Evolutionary conservation across 1,284 basidiomycete genomes (phyloP).

Genomic region (Rugosomyces carneus): DNA sequence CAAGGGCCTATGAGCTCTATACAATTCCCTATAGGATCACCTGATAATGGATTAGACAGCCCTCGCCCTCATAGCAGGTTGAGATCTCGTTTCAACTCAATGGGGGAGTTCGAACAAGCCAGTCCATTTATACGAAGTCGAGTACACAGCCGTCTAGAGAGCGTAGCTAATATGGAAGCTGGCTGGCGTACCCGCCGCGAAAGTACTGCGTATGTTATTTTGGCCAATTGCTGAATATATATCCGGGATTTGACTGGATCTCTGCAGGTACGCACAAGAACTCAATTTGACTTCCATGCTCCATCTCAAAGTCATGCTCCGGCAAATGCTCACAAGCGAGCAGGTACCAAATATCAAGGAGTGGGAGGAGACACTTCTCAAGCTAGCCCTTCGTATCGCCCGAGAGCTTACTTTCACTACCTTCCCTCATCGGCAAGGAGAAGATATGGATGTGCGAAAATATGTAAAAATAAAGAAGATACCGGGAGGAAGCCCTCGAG

Average conservation of each 20-base stretch:
- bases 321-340: conserved; percentile 79
- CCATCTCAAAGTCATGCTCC: conserved; percentile 83
- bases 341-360: conserved; percentile 71
- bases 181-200: conserved; percentile 77
- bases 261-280: conserved; percentile 66
- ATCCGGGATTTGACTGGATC: neutral
- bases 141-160: conserved; percentile 70
- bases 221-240: neutral
- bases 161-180: conserved; percentile 47
- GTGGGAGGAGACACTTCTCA: conserved; percentile 83
- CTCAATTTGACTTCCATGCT: conserved; percentile 81
- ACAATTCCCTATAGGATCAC: conserved; percentile 74
- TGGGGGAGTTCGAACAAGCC: conserved; percentile 59
- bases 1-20: conserved; percentile 60
- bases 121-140: conserved; percentile 79
- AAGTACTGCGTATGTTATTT: conserved; percentile 66
- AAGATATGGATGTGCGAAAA: conserved; percentile 91
- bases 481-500: conserved; percentile 85
- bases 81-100: conserved; percentile 59
- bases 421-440: conserved; percentile 69
- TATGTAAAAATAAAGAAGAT: conserved; percentile 99
- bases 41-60: conserved; percentile 58
- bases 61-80: conserved; percentile 42
- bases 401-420: conserved; percentile 72
- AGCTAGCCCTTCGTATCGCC: conserved; percentile 75